A percentile compares a stretch with the other conserved stretches of the same genome.
These are phyloP conservation scores for Clarireedia paspali DNA, from an alignment of 2,329 filamentous ascomycete genomes.

Conservation along the genomic window DNA sequence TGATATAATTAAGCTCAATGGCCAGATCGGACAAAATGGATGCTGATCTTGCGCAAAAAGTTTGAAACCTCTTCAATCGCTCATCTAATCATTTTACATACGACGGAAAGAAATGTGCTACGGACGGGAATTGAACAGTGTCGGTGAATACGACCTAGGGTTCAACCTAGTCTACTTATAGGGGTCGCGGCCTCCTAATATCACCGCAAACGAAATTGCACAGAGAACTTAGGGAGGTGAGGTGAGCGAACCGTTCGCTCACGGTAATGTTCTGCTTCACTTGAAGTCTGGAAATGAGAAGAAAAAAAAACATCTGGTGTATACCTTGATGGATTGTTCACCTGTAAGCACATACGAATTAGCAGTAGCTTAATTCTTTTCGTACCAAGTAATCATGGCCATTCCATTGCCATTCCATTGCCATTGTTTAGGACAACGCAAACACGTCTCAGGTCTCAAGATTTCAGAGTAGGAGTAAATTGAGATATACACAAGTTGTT, in stretches of 20 bases:
- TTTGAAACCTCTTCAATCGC: neutral
- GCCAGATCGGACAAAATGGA: neutral
- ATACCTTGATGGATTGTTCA: neutral
- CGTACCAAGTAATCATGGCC: too few relatives aligned
- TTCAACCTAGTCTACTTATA: neutral
- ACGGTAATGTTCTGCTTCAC: neutral
- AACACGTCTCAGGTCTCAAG: neutral
- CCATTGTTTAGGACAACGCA: neutral
- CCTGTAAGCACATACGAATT: neutral
- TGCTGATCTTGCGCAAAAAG: neutral
- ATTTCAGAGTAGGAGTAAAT: neutral
- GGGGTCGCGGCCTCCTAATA: slow-evolving; percentile 1
- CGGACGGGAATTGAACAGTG: neutral
- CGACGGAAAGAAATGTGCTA: neutral
- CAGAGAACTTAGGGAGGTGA: neutral
- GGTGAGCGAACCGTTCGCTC: neutral
- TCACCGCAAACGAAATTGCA: neutral
- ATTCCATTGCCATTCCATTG: neutral
- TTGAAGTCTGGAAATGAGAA: neutral
- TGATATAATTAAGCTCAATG: neutral
- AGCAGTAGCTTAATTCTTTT: too few relatives aligned
- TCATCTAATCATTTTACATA: slow-evolving; percentile 5
- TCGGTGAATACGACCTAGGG: neutral
- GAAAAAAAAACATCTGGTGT: neutral
- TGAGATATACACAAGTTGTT: slow-evolving; percentile 3